A percentile compares a stretch with the other conserved stretches of the same genome.
These are phyloP conservation scores for Golubevia pallescens DNA, from an alignment of 1,284 basidiomycete genomes.

Conservation along the genomic window DNA sequence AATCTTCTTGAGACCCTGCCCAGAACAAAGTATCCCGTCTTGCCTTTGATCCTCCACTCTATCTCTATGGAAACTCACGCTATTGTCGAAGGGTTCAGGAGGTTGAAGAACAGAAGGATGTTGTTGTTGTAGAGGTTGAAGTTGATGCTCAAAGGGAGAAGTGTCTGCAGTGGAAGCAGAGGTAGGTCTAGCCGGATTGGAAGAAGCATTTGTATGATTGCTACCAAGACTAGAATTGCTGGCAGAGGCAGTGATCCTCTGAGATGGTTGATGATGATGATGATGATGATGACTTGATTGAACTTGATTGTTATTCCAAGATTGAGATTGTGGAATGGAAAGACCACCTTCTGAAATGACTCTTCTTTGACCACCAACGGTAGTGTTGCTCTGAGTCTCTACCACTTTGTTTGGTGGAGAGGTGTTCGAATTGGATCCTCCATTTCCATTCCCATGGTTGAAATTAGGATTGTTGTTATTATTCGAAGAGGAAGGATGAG, in stretches of 20 bases:
- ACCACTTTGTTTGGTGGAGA: conserved; percentile 2
- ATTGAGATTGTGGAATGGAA: no score
- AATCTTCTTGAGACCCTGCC: no score
- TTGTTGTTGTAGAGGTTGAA: conserved; percentile 14
- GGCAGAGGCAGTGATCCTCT: conserved; percentile 7
- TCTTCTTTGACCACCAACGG: no score
- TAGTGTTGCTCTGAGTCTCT: no score
- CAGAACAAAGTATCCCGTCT: no score
- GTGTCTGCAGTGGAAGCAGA: conserved; percentile 9
- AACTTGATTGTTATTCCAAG: conserved; percentile 21
- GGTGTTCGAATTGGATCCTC: conserved; percentile 12
- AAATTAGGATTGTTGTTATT: background rate
- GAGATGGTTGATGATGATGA: conserved; percentile 15
- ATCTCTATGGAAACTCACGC: conserved; percentile 5
- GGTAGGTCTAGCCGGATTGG: no score
- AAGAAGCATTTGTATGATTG: conserved; percentile 7
- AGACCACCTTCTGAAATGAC: no score
- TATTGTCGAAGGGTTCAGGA: conserved; percentile 8
- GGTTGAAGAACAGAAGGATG: background rate
- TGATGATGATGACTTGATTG: conserved; percentile 10
- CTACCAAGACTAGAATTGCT: conserved; percentile 3
- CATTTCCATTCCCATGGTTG: background rate
- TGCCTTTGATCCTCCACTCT: no score
- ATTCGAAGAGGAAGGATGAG: conserved; percentile 1
- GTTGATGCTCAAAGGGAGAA: conserved; percentile 8